Evolutionary conservation across 108 stramenopile genomes (phyloP).

Genomic region (Asterionellopsis glacialis): DNA sequence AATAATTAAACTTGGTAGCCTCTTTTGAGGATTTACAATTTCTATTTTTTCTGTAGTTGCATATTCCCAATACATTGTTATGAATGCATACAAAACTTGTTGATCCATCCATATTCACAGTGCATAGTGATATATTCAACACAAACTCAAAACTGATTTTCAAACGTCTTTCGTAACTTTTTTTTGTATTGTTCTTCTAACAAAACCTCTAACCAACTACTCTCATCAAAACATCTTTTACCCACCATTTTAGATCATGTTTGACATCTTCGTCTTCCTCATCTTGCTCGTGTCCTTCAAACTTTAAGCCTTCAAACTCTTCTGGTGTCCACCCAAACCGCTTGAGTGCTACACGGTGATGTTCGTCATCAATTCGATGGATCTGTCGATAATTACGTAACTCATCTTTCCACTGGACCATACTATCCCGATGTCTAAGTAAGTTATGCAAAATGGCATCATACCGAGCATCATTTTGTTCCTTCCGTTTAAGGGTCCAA

Average conservation of each 20-base stretch:
- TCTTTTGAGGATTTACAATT: too few relatives aligned
- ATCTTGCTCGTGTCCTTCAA: background rate
- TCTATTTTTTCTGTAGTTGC: too few relatives aligned
- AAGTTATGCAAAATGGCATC: slow-evolving; percentile 68
- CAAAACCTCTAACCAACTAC: background rate
- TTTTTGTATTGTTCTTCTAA: too few relatives aligned
- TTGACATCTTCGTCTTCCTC: slow-evolving; percentile 6
- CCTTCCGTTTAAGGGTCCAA: slow-evolving; percentile 72
- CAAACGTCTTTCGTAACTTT: too few relatives aligned
- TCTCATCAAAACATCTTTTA: background rate
- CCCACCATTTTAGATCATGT: background rate
- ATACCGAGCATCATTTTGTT: slow-evolving; percentile 70
- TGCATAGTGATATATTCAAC: too few relatives aligned
- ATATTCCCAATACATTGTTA: too few relatives aligned
- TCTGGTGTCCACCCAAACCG: slow-evolving; percentile 66
- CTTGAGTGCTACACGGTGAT: slow-evolving; percentile 44
- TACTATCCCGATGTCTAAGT: slow-evolving; percentile 32
- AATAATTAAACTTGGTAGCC: too few relatives aligned
- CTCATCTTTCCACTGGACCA: slow-evolving; percentile 45
- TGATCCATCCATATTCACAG: too few relatives aligned
- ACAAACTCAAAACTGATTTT: too few relatives aligned
- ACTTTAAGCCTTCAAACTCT: slow-evolving; percentile 53
- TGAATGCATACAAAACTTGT: too few relatives aligned
- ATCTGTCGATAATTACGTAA: slow-evolving; percentile 69
- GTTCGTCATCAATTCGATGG: slow-evolving; percentile 69